Percentiles rank a stretch among this genome's conserved stretches.
phyloP scores from a whole-genome alignment of 805 yeast species.

The Starmerella powellii region DNA sequence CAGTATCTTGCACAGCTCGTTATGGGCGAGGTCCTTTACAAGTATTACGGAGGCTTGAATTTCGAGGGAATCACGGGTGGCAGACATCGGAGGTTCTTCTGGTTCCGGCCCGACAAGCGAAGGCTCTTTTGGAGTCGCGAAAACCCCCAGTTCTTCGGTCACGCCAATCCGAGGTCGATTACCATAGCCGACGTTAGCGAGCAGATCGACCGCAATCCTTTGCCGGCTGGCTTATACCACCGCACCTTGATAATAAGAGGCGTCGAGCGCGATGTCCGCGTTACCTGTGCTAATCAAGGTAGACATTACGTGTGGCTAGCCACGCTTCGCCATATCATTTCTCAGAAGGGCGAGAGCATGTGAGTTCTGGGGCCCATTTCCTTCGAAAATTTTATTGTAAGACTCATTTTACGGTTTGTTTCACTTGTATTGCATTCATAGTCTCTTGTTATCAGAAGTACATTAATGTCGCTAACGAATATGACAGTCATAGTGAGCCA shows the following conservation, averaged over 20 bases:
- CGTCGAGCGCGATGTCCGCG: slow-evolving; percentile 49
- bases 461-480: too few species aligned
- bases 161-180: slow-evolving; percentile 51
- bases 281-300: slow-evolving; percentile 78
- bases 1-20: slow-evolving; percentile 76
- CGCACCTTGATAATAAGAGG: slow-evolving; percentile 71
- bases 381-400: too few species aligned
- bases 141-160: slow-evolving; percentile 64
- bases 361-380: too few species aligned
- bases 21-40: slow-evolving; percentile 80
- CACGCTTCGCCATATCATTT: slow-evolving; percentile 41
- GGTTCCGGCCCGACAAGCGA: slow-evolving; percentile 91
- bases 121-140: slow-evolving; percentile 80
- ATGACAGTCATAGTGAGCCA: too few species aligned
- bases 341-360: background rate
- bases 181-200: slow-evolving; percentile 70
- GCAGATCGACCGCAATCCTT: slow-evolving; percentile 57
- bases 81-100: slow-evolving; percentile 84
- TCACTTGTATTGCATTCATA: too few species aligned
- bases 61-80: slow-evolving; percentile 51
- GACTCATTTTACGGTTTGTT: too few species aligned
- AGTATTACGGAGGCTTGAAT: slow-evolving; percentile 70
- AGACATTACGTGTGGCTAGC: slow-evolving; percentile 88
- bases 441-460: too few species aligned
- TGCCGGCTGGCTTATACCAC: slow-evolving; percentile 75